A percentile compares a stretch with the other conserved stretches of the same genome.
Conservation (phyloP, 257 asterid species). For the Capsicum pubescens region DNA sequence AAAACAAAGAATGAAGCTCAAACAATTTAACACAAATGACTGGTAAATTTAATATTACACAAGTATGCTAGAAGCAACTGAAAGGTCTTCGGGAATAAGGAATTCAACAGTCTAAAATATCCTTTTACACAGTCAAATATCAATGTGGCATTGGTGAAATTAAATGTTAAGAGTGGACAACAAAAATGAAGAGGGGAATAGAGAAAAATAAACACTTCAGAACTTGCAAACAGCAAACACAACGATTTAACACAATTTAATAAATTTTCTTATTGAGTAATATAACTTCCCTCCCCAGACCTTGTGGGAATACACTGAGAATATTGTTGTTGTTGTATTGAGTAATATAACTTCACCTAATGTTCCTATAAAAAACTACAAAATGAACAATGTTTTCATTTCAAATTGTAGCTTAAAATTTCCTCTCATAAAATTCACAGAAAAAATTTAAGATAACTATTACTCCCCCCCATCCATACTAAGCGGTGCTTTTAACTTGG, state of each 20-base stretch:
- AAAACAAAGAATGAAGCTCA: background rate
- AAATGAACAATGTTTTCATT: conserved; percentile 15
- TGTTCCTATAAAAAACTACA: background rate
- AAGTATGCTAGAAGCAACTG: background rate
- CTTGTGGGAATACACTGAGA: too few species aligned
- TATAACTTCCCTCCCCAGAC: background rate
- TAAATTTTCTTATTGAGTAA: background rate
- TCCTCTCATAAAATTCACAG: background rate
- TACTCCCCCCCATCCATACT: background rate
- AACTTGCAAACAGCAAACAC: conserved; percentile 12
- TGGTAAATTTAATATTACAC: conserved; percentile 17
- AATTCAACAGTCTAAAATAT: background rate
- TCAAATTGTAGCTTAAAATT: conserved; percentile 10
- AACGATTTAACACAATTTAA: background rate
- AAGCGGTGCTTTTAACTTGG: conserved; percentile 2
- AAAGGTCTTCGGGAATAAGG: background rate
- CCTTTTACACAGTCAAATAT: background rate
- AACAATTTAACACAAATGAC: background rate
- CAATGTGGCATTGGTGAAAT: background rate
- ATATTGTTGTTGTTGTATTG: too few species aligned
- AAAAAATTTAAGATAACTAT: background rate
- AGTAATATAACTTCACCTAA: background rate
- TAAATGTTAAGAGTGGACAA: background rate
- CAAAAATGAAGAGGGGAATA: background rate
- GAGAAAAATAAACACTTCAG: background rate